phyloP scores from a whole-genome alignment of 352 stramenopile species.

The Peronospora destructor region DNA sequence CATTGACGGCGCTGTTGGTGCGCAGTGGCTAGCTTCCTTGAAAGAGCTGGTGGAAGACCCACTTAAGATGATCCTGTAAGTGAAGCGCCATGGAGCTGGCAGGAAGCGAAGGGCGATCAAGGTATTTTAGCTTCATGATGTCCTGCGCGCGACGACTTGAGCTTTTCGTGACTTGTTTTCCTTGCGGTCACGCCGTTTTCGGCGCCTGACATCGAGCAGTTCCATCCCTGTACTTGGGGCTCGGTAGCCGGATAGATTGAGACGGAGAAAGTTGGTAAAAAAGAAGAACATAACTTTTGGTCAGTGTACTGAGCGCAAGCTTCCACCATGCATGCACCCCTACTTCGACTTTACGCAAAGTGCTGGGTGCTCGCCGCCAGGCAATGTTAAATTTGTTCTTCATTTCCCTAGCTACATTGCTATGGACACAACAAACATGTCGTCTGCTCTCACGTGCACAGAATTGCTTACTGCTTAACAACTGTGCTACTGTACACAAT shows the following conservation, averaged over 20 bases:
- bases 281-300: conserved; percentile 15
- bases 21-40: conserved; percentile 93
- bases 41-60: conserved; percentile 96
- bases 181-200: conserved; percentile 10
- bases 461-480: no score
- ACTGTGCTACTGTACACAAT: no score
- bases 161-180: conserved; percentile 14
- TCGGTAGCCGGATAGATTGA: conserved; percentile 24
- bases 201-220: conserved; percentile 5
- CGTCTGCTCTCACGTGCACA: no score
- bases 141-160: conserved; percentile 9
- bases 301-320: not conserved
- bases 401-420: no score
- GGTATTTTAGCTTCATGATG: conserved; percentile 17
- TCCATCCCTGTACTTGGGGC: conserved; percentile 5
- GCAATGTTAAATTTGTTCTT: no score
- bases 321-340: no score
- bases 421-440: no score
- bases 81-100: conserved; percentile 11
- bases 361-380: no score
- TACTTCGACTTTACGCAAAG: no score
- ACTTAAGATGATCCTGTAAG: conserved; percentile 94
- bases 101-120: conserved; percentile 16
- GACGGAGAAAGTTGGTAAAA: conserved; percentile 17
- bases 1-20: conserved; percentile 95